Percentiles rank a stretch among this genome's conserved stretches.
phyloP scores from a whole-genome alignment of 768 basidiomycete species.

The Lactarius indigo region DNA sequence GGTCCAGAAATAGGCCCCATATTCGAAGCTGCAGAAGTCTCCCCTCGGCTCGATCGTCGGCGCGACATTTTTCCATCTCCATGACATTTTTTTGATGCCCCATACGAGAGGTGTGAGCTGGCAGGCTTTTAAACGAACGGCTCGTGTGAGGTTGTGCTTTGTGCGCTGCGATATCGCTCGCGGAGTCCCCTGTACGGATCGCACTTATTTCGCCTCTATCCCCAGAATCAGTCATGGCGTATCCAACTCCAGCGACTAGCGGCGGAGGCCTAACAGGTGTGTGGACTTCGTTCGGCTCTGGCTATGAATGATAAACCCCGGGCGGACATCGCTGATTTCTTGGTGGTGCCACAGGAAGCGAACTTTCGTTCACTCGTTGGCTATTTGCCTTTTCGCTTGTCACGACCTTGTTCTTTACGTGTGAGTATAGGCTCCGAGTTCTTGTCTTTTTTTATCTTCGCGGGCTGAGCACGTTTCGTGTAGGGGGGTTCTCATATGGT shows the following conservation, averaged over 20 bases:
- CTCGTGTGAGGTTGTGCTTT: neutral
- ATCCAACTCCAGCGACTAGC: neutral
- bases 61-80: neutral
- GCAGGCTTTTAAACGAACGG: neutral
- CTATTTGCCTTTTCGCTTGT: slow-evolving; percentile 62
- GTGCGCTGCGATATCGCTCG: neutral
- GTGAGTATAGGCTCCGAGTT: slow-evolving; percentile 34
- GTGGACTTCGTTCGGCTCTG: neutral
- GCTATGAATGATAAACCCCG: neutral
- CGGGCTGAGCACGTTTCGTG: neutral
- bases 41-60: neutral
- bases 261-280: slow-evolving; percentile 1
- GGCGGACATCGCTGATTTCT: neutral
- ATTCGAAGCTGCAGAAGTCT: neutral
- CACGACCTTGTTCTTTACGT: slow-evolving; percentile 74
- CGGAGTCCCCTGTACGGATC: neutral
- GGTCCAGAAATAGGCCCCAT: neutral
- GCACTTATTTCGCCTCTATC: neutral
- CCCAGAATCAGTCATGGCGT: neutral
- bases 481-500: slow-evolving; percentile 68
- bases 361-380: slow-evolving; percentile 35
- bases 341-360: slow-evolving; percentile 10
- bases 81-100: neutral
- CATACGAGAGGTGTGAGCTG: neutral
- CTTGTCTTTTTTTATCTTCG: neutral